These are phyloP conservation scores for Agapanthus africanus DNA, from an alignment of 106 monocot genomes.

Conservation along the genomic window DNA sequence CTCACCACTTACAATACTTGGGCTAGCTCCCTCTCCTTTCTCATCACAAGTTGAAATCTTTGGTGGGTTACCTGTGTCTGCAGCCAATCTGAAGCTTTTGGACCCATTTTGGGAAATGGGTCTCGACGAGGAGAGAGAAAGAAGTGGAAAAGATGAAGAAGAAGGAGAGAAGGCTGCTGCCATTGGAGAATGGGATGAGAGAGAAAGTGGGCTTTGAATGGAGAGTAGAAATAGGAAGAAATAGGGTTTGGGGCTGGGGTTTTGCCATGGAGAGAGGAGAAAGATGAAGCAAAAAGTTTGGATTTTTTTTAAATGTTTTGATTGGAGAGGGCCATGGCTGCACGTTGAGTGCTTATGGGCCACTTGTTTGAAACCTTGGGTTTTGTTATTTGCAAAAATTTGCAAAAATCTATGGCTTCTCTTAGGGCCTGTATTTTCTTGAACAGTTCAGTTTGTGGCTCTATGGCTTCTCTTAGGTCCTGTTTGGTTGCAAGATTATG, in stretches of 20 bases:
- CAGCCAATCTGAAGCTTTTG: not conserved
- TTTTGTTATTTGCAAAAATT: too few relatives aligned
- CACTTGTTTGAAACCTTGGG: too few relatives aligned
- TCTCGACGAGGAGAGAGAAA: conserved; percentile 8
- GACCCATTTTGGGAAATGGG: not conserved
- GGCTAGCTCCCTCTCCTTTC: not conserved
- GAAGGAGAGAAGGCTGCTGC: not conserved
- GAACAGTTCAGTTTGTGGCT: too few relatives aligned
- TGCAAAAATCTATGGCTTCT: too few relatives aligned
- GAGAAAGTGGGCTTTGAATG: not conserved
- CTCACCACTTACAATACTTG: not conserved
- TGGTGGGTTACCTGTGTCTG: not conserved
- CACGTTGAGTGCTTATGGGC: not conserved
- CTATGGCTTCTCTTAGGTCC: too few relatives aligned
- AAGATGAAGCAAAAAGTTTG: not conserved
- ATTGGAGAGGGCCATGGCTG: not conserved
- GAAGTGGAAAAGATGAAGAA: not conserved
- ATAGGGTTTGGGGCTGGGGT: not conserved
- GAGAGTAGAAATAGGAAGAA: not conserved
- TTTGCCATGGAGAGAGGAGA: not conserved
- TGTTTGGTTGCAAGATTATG: too few relatives aligned
- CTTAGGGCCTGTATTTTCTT: too few relatives aligned
- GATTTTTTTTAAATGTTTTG: not conserved
- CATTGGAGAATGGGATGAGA: not conserved
- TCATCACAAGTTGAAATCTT: not conserved